Conservation (phyloP, 176 grass and related monocot species). For the Paspalum vaginatum region DNA sequence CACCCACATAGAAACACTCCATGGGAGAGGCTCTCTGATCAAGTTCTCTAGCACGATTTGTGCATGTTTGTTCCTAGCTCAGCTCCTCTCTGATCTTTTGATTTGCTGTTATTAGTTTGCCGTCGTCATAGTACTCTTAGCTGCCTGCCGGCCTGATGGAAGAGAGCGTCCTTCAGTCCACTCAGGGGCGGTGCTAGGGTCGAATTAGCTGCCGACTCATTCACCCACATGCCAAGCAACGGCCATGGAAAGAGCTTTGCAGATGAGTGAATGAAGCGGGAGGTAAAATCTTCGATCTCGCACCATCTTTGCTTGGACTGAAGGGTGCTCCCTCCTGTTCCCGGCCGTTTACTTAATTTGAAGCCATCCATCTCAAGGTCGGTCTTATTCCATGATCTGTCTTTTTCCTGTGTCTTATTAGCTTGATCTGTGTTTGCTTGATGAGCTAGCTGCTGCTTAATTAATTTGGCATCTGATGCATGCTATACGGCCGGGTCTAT, state of each 20-base stretch:
- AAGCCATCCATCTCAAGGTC: background rate
- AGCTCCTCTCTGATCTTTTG: background rate
- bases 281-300: constrained; percentile 73
- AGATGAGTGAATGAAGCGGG: constrained; percentile 97
- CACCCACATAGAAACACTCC: constrained; percentile 4
- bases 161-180: constrained; percentile 99
- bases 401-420: background rate
- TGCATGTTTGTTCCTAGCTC: constrained; percentile 1
- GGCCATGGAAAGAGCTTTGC: constrained; percentile 52
- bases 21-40: background rate
- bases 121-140: constrained; percentile 8
- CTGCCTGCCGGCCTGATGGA: background rate
- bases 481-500: background rate
- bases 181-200: constrained; percentile 62
- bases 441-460: constrained; percentile 20
- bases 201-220: constrained; percentile 98
- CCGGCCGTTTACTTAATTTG: background rate
- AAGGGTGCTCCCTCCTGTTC: constrained; percentile 98
- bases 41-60: background rate
- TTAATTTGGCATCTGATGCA: constrained; percentile 43
- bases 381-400: constrained; percentile 26
- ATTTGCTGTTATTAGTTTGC: constrained; percentile 9
- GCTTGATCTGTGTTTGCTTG: background rate
- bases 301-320: constrained; percentile 88
- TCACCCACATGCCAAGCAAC: constrained; percentile 78